phyloP scores from a whole-genome alignment of 371 early-diverging fungal genomes.

The Haplosporangium sp. region DNA sequence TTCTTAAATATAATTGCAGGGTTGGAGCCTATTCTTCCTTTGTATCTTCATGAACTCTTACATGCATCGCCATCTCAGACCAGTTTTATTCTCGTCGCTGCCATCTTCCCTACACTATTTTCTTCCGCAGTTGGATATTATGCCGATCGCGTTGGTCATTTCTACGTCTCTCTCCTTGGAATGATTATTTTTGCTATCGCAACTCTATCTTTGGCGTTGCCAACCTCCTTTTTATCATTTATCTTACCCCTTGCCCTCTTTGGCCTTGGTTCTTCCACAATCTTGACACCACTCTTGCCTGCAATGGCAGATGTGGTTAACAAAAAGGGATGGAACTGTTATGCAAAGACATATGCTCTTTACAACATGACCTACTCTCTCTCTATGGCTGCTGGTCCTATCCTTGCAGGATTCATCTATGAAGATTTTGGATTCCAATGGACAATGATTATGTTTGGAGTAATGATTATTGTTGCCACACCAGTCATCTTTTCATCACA shows the following conservation, averaged over 20 bases:
- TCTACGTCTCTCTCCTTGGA: conserved; percentile 63
- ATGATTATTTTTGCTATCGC: conserved; percentile 66
- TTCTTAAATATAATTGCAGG: conserved; percentile 36
- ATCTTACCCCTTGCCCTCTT: conserved; percentile 67
- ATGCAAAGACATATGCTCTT: conserved; percentile 38
- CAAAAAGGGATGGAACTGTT: conserved; percentile 60
- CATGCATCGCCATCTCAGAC: conserved; percentile 63
- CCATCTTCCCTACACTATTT: conserved; percentile 73
- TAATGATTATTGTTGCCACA: conserved; percentile 26
- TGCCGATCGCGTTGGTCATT: conserved; percentile 69
- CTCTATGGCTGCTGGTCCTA: conserved; percentile 72
- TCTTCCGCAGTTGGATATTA: conserved; percentile 71
- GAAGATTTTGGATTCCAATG: conserved; percentile 47
- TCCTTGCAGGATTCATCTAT: conserved; percentile 61
- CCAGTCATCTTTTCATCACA: conserved; percentile 43
- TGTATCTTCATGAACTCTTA: conserved; percentile 63
- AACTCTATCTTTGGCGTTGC: conserved; percentile 62
- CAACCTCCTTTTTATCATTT: conserved; percentile 58
- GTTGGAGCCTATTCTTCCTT: conserved; percentile 73
- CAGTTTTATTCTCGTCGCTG: conserved; percentile 70
- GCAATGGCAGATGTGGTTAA: conserved; percentile 69
- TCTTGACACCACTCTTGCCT: conserved; percentile 66
- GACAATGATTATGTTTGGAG: conserved; percentile 53
- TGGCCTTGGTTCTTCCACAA: conserved; percentile 68
- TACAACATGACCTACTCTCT: conserved; percentile 57